Percentiles rank a stretch among this genome's conserved stretches.
Evolutionary conservation across 139 green algal species (phyloP).

Genomic region (Nannochloris sp.): DNA sequence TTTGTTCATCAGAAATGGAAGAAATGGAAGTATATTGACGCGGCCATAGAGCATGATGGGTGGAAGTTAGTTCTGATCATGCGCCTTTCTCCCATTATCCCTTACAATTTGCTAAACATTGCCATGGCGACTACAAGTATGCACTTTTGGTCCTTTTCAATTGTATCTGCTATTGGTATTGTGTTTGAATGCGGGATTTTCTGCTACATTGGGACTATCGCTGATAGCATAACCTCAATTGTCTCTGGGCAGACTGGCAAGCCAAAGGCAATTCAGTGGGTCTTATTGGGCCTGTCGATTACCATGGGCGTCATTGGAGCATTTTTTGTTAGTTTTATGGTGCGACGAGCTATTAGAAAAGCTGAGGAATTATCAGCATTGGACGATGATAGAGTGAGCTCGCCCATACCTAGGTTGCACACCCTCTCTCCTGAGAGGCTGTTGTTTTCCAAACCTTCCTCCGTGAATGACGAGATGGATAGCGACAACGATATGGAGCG

Average conservation of each 20-base stretch:
- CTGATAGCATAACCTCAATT: constrained; percentile 29
- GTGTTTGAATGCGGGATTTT: constrained; percentile 32
- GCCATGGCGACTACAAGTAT: constrained; percentile 46
- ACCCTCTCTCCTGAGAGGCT: background rate
- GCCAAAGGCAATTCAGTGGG: constrained; percentile 22
- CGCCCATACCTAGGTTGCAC: background rate
- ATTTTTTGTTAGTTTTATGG: constrained; percentile 22
- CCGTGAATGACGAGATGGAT: no score
- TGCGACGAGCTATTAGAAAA: constrained; percentile 9
- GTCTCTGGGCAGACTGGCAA: constrained; percentile 6
- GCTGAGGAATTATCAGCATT: background rate
- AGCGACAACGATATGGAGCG: no score
- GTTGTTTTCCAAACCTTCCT: background rate
- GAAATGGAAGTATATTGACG: constrained; percentile 45
- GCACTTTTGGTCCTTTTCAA: constrained; percentile 42
- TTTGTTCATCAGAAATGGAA: constrained; percentile 32
- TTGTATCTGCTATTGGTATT: constrained; percentile 37
- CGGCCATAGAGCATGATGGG: constrained; percentile 43
- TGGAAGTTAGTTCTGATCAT: constrained; percentile 57
- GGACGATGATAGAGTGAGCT: constrained; percentile 3
- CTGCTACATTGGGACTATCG: constrained; percentile 31
- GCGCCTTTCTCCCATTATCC: constrained; percentile 27
- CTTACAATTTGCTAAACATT: constrained; percentile 46
- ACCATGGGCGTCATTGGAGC: constrained; percentile 26
- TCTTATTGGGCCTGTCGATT: constrained; percentile 22